Percentiles rank a stretch among this genome's conserved stretches.
Conservation (phyloP, 2,329 filamentous ascomycete species). For the Pleoardoris graminearum region DNA sequence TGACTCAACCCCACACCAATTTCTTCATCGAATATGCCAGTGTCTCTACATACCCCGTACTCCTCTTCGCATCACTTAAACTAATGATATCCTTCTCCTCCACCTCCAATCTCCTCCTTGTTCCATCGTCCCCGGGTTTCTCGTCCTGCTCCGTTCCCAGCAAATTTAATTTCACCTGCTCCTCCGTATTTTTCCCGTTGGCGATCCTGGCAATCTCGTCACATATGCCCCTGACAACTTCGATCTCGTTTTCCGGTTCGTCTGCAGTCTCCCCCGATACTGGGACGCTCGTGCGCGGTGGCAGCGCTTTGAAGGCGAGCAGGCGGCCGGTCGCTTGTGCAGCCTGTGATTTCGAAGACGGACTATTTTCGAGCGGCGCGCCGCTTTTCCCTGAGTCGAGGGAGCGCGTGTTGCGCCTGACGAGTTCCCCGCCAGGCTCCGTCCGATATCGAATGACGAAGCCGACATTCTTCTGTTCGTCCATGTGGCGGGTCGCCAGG, state of each 20-base stretch:
- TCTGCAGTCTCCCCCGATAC: constrained; percentile 21
- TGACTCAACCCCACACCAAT: constrained; percentile 73
- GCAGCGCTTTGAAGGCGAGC: constrained; percentile 61
- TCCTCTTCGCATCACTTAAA: constrained; percentile 80
- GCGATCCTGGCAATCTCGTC: constrained; percentile 75
- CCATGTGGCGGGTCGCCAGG: constrained; percentile 73
- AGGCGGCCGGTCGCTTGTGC: constrained; percentile 38
- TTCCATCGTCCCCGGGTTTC: constrained; percentile 38
- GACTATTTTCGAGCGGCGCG: constrained; percentile 28
- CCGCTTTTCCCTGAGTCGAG: constrained; percentile 56
- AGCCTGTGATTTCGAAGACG: constrained; percentile 24
- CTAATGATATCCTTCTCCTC: constrained; percentile 75
- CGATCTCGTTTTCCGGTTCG: constrained; percentile 51
- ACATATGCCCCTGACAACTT: constrained; percentile 67
- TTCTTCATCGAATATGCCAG: constrained; percentile 90
- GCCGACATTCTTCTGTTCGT: constrained; percentile 80
- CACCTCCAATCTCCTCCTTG: constrained; percentile 43
- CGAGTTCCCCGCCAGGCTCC: constrained; percentile 69
- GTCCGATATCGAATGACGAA: constrained; percentile 78
- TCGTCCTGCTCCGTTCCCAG: constrained; percentile 46
- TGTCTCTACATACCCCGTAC: constrained; percentile 83
- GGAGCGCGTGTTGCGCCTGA: constrained; percentile 83
- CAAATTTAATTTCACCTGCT: constrained; percentile 30
- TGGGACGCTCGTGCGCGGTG: constrained; percentile 50
- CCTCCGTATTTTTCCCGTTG: constrained; percentile 52